A percentile compares a stretch with the other conserved stretches of the same genome.
These are phyloP conservation scores for Venturiaceae sp. DNA, from an alignment of 2,329 filamentous ascomycete species.

Conservation along the genomic window DNA sequence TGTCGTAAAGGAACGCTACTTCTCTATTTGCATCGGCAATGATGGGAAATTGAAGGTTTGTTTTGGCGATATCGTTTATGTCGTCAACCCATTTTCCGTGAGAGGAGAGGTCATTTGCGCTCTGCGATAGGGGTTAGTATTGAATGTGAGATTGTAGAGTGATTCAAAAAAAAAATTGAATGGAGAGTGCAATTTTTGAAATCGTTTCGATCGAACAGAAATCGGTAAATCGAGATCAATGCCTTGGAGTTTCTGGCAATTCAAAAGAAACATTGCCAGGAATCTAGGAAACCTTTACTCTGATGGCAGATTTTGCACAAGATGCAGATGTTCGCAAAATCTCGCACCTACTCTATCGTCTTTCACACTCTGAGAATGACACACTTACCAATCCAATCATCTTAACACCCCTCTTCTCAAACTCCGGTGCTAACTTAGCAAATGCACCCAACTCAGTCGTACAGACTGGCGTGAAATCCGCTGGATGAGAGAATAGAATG, in stretches of 20 bases:
- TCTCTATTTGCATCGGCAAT: slow-evolving; percentile 40
- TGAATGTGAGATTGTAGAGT: no score
- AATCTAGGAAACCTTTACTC: no score
- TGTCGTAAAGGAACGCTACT: slow-evolving; percentile 39
- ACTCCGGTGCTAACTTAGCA: slow-evolving; percentile 80
- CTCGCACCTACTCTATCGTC: no score
- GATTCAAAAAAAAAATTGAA: background rate
- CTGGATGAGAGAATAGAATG: slow-evolving; percentile 76
- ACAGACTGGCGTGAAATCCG: slow-evolving; percentile 88
- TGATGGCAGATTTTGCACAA: no score
- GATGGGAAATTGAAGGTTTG: slow-evolving; percentile 38
- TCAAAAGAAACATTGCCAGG: no score
- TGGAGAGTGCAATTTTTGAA: no score
- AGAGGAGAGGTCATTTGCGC: slow-evolving; percentile 72
- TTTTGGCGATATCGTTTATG: slow-evolving; percentile 37
- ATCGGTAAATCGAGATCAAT: no score
- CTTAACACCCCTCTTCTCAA: slow-evolving; percentile 78
- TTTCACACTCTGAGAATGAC: no score
- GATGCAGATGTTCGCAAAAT: no score
- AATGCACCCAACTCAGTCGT: slow-evolving; percentile 93
- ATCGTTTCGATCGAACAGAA: no score
- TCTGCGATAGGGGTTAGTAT: slow-evolving; percentile 22
- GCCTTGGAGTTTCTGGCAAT: no score
- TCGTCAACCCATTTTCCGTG: slow-evolving; percentile 89
- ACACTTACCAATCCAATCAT: slow-evolving; percentile 64